Evolutionary conservation across 139 green algal genomes (phyloP), one percentile per base, ranked within the genome.

Genomic region (Nannochloris sp.): DNA sequence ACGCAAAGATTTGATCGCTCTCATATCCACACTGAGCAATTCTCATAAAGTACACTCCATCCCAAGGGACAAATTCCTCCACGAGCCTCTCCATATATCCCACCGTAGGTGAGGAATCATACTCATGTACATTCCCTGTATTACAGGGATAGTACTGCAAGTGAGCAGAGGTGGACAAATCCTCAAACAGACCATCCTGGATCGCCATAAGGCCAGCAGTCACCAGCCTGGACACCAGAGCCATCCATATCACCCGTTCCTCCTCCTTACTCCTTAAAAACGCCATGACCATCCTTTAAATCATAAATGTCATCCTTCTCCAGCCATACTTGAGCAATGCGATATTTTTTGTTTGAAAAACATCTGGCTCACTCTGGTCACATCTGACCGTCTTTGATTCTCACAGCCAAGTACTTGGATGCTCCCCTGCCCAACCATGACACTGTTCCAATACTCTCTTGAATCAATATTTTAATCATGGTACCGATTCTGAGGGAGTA

Each of bases 1-100:
- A 97, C 5, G 91, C 91, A 29, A 87, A 82, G 31, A 78, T 86
- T 60, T 95, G 86, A 65, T 97, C 91, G 36, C 86, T 93, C 64
- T 88, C 81, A 65, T 96, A 97, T 10, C 91, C 91, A 34, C 78
- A 84, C 2, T 61, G 23, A 0, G 87, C 81, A 16, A 96, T 84
- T 11, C 83, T 66, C 6, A 71, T 53, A 54, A 92, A 90, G 58
- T 91, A 88, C 0, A 92, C 88, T 4, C 73, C 71, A 66, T 97
- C 90, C 90, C 90, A 97, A 0, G 89, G 72, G 0, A 78, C 59
- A 46, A 79, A 48, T 9, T 29, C 61, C 29, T 62, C 27, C 16
- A 61, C 29, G 40, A 68, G 43, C n/a, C 37, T 12, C 29, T 6
- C 57, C 18, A 25, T 62, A 37, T 53, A n/a, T 49, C 19, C 49